These are phyloP conservation scores for Neospora caninum DNA, from an alignment of 169 alveolate genomes.

Conservation along the genomic window DNA sequence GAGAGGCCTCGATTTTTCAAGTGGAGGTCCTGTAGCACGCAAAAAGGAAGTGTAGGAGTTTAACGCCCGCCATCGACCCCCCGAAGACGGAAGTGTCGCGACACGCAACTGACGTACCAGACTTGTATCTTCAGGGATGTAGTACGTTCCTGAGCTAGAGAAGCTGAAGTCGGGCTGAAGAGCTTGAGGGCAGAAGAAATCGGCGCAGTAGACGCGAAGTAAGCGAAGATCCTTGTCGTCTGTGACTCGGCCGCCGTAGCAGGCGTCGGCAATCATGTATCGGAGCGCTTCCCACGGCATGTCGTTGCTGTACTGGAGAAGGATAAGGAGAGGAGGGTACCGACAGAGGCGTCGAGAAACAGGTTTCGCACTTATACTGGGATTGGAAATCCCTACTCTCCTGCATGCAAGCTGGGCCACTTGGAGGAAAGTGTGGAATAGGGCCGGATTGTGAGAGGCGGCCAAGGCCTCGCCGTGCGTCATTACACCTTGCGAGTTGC, in stretches of 20 bases:
- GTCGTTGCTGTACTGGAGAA: constrained; percentile 76
- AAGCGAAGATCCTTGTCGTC: constrained; percentile 93
- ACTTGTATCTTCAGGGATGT: constrained; percentile 83
- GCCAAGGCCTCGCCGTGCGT: too few species aligned
- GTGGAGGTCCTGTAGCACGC: too few species aligned
- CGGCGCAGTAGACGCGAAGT: constrained; percentile 84
- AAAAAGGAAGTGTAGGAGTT: too few species aligned
- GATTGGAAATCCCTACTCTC: too few species aligned
- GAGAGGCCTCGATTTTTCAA: too few species aligned
- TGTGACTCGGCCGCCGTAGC: constrained; percentile 96
- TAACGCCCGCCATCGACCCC: too few species aligned
- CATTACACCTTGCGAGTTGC: too few species aligned
- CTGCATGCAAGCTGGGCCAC: too few species aligned
- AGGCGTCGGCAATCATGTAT: constrained; percentile 93
- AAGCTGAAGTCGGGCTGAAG: constrained; percentile 74
- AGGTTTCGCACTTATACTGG: too few species aligned
- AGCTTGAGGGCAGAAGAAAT: constrained; percentile 86
- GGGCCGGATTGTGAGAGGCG: too few species aligned
- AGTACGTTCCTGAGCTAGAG: constrained; percentile 71
- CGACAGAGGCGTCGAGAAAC: neutral
- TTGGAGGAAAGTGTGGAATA: too few species aligned
- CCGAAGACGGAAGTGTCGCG: too few species aligned
- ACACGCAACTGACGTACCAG: constrained; percentile 24
- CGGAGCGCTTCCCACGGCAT: constrained; percentile 94
- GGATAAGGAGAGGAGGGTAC: neutral